Base-by-base conservation (phyloP, 768 basidiomycete species). In the Amanita jacksonii region DNA sequence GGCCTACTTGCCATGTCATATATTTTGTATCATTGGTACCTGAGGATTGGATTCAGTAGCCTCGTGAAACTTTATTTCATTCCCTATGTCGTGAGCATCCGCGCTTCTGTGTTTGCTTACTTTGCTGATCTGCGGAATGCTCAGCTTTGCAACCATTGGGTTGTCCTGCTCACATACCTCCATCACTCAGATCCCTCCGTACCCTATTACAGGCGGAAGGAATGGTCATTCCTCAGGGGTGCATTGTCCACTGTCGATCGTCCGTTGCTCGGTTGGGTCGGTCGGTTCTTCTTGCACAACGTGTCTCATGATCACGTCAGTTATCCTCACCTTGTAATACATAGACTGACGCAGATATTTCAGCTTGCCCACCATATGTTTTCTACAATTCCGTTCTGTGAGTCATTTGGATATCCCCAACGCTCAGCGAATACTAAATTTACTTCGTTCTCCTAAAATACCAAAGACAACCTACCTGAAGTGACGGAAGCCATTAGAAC, bases 111-210 rank as follows among this genome's bases (percentile, higher is more conserved):
- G n/a, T n/a, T n/a, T n/a, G n/a, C n/a, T n/a, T n/a, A n/a, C n/a
- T n/a, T n/a, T n/a, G n/a, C n/a, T n/a, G n/a, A n/a, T n/a, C n/a
- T n/a, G n/a, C n/a, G n/a, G n/a, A n/a, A n/a, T n/a, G n/a, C n/a
- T n/a, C n/a, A n/a, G n/a, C n/a, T n/a, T n/a, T n/a, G n/a, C n/a
- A n/a, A n/a, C n/a, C n/a, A n/a, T n/a, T n/a, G 76, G 76, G 74
- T 80, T 52, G 73, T 78, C 40, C 73, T 72, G 62, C 70, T 77
- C 51, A 76, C 76, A 1, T 77, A 76, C 52, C 62, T 81, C 9
- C 78, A 79, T 35, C 78, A 81, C 51, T 76, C 74, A 41, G 76
- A 77, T 52, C 72, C 74, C n/a, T n/a, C n/a, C n/a, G n/a, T n/a
- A n/a, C n/a, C 78, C 0, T 77, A 78, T 49, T n/a, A n/a, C n/a